Percentiles rank a stretch among this genome's conserved stretches.
phyloP scores from a whole-genome alignment of 345 rosid genomes.

The Heritiera littoralis region DNA sequence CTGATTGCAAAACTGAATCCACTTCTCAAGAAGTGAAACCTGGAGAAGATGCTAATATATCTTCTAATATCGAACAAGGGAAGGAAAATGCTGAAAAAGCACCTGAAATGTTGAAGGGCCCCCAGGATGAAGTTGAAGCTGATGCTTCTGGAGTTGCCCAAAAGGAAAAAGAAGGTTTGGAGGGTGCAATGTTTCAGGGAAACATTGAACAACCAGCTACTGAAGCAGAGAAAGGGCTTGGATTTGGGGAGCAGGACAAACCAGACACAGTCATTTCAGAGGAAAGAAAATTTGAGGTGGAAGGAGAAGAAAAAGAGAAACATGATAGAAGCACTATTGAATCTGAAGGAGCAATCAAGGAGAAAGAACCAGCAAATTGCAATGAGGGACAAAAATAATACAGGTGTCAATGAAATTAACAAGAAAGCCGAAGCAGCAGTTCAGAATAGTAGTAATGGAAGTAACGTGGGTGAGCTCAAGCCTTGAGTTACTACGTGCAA shows the following conservation, averaged over 20 bases:
- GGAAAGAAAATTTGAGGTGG: slow-evolving; percentile 21
- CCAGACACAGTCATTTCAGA: neutral
- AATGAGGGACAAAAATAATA: slow-evolving; percentile 23
- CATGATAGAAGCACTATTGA: neutral
- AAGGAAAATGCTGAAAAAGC: slow-evolving; percentile 28
- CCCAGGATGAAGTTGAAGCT: slow-evolving; percentile 13
- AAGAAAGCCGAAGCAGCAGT: slow-evolving; percentile 37
- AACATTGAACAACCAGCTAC: slow-evolving; percentile 6
- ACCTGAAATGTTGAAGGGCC: slow-evolving; percentile 22
- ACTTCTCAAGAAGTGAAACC: slow-evolving; percentile 23
- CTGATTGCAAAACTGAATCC: slow-evolving; percentile 17
- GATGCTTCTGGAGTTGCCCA: slow-evolving; percentile 23
- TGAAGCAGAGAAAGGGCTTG: slow-evolving; percentile 1
- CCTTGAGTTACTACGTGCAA: slow-evolving; percentile 32
- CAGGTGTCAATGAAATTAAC: slow-evolving; percentile 19
- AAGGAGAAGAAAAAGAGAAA: slow-evolving; percentile 18
- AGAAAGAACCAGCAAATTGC: slow-evolving; percentile 10
- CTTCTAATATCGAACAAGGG: slow-evolving; percentile 28
- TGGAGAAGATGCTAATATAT: slow-evolving; percentile 28
- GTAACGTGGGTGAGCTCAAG: slow-evolving; percentile 9
- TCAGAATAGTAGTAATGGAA: slow-evolving; percentile 41
- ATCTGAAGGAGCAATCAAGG: slow-evolving; percentile 14
- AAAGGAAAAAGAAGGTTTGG: neutral
- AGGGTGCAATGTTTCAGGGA: slow-evolving; percentile 5
- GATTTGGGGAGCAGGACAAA: neutral